These are phyloP conservation scores for Tylopilus plumbeoviolaceoides DNA, from an alignment of 768 basidiomycete genomes.

Conservation along the genomic window DNA sequence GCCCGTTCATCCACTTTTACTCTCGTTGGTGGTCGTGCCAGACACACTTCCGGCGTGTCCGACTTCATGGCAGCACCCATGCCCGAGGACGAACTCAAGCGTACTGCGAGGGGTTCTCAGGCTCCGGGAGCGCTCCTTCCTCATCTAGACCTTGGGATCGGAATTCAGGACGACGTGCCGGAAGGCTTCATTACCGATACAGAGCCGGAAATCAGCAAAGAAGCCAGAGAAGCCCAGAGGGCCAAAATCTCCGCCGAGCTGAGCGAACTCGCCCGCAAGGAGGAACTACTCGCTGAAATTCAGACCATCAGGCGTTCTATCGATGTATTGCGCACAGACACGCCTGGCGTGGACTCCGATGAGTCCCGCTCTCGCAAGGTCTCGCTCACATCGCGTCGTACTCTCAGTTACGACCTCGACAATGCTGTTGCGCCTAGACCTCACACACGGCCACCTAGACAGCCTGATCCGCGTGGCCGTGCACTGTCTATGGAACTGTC, in stretches of 20 bases:
- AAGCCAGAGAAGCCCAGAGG: slow-evolving; percentile 32
- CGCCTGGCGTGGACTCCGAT: slow-evolving; percentile 43
- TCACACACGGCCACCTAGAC: slow-evolving; percentile 68
- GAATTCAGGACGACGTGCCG: slow-evolving; percentile 74
- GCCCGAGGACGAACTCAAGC: slow-evolving; percentile 58
- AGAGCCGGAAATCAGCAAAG: slow-evolving; percentile 26
- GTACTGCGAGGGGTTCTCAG: slow-evolving; percentile 47
- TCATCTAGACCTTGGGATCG: slow-evolving; percentile 67
- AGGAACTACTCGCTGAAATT: slow-evolving; percentile 72
- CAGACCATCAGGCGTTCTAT: slow-evolving; percentile 77
- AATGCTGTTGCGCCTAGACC: slow-evolving; percentile 46
- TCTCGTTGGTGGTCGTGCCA: slow-evolving; percentile 49
- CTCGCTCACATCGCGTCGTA: slow-evolving; percentile 64
- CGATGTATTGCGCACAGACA: slow-evolving; percentile 68
- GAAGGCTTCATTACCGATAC: slow-evolving; percentile 58
- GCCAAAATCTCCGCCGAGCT: slow-evolving; percentile 40
- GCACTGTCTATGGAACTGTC: slow-evolving; percentile 73
- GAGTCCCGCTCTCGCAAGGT: slow-evolving; percentile 62
- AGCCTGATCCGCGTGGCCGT: slow-evolving; percentile 61
- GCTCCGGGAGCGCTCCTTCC: slow-evolving; percentile 54
- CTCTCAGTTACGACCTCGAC: slow-evolving; percentile 63
- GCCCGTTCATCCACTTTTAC: slow-evolving; percentile 43
- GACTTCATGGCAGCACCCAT: slow-evolving; percentile 65
- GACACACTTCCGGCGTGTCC: slow-evolving; percentile 64
- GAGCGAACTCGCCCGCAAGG: slow-evolving; percentile 57